Evolutionary conservation across 2,329 filamentous ascomycete genomes (phyloP), one percentile per base, ranked within the genome.

Genomic region (Coniochaeta hoffmannii): DNA sequence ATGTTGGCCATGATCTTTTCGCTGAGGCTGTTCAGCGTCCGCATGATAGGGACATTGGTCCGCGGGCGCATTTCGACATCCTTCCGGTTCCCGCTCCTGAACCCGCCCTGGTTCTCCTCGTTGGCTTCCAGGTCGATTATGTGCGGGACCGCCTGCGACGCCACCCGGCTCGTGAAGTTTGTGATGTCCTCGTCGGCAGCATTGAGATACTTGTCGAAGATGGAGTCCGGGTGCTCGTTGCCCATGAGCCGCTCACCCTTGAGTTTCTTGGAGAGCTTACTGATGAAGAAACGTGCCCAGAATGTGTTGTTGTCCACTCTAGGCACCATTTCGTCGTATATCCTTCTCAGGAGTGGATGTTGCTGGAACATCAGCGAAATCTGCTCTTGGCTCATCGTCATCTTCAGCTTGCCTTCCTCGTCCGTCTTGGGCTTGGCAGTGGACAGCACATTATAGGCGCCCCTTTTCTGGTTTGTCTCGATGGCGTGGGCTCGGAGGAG

Each of bases 51-150:
- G 2, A 94, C 86, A 66, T 94, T 93, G 49, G 82, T 75, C 11
- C 85, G 79, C 1, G 91, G 90, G 32, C 90, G 82, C 90, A 97
- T 97, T 61, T 95, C 94, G 34, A 88, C 74, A 67, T 97, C 91
- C 55, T 93, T 90, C 53, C 87, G 80, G 68, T 99, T 97, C 52
- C 94, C 94, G 58, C 80, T 73, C 64, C 81, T 86, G 65, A 87
- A 83, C 54, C 92, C 89, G 62, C 91, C 95, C 69, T 96, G 86
- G 65, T 99, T 93, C 69, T 94, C 89, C 71, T 97, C 94, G 66
- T 99, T 99, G 30, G 88, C 94, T 66, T 93, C 90, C 26, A 99
- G 72, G 68, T 99, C 89, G 62, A 99, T 92, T 60, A 95, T 92
- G 63, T 92, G 86, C 1, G 94, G 92, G 19, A 99, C 84, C 55